Base-by-base conservation (phyloP, 768 basidiomycete genomes). In the Lentinula raphanica region DNA sequence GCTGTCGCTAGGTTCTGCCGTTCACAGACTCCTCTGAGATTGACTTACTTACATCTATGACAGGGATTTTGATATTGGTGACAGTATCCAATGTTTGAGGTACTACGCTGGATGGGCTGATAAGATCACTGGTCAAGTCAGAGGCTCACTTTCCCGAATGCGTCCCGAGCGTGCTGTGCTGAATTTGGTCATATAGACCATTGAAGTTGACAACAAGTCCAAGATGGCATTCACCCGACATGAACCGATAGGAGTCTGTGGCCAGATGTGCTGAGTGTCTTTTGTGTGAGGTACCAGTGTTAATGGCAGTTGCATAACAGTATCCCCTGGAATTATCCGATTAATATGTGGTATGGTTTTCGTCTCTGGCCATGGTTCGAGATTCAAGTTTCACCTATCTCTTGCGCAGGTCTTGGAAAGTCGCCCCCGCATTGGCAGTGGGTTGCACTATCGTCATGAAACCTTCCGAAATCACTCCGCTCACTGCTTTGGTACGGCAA, bases 61-160 rank as follows among this genome's bases (percentile, higher is more conserved):
- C 62, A 91, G 90, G 68, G 90, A 91, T 67, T 86, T 82, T 60
- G 91, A 94, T 68, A 88, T 94, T 39, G 85, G 83, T 39, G 91
- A 93, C 67, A 86, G 76, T 60, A 74, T 92, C 19, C 84, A 84
- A 63, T 92, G 90, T 66, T 72, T 93, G 53, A 80, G 92, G 50
- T 97, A 98, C 74, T 97, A 94, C 68, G 95, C 93, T 38, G 95
- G 95, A 23, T 95, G 90, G 90, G 92, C 92, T 8, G 95, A 98
- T 76, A 98, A 98, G 75, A 87, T 97, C 51, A 74, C 79, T 25
- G 96, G 97, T 21, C 85, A 95, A 82, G 88, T 87, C n/a, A 62
- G 63, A 59, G 29, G 11, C 32, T 53, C 19, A 11, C 49, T 32
- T 8, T 15, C 19, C 9, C 23, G 9, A 38, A 23, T 39, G n/a